These are phyloP conservation scores for Wickerhamiella spandovensis DNA, from an alignment of 805 yeast species.

Conservation along the genomic window DNA sequence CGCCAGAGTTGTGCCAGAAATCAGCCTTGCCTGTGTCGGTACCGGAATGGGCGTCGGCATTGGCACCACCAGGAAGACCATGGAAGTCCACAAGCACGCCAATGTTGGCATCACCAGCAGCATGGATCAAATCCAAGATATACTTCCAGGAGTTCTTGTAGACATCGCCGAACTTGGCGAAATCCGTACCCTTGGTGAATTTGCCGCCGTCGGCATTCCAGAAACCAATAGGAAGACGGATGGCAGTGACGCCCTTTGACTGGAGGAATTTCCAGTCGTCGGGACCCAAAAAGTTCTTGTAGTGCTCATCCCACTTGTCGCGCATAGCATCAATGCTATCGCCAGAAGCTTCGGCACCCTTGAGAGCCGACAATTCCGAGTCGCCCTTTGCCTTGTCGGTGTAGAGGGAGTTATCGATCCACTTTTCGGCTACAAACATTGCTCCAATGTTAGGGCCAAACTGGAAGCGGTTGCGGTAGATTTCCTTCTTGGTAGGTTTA, in stretches of 20 bases:
- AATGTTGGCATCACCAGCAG: constrained; percentile 49
- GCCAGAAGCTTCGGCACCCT: constrained; percentile 30
- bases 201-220: constrained; percentile 67
- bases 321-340: constrained; percentile 44
- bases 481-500: constrained; percentile 24
- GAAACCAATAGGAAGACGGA: constrained; percentile 83
- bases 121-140: constrained; percentile 40
- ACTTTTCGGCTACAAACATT: constrained; percentile 65
- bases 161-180: constrained; percentile 38
- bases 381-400: constrained; percentile 37
- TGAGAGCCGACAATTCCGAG: constrained; percentile 65
- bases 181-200: constrained; percentile 48
- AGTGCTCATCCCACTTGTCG: constrained; percentile 43
- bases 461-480: constrained; percentile 31
- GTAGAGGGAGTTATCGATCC: constrained; percentile 56
- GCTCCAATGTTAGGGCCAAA: constrained; percentile 83
- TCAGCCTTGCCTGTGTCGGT: constrained; percentile 42
- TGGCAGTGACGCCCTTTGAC: constrained; percentile 55
- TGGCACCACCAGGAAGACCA: constrained; percentile 89
- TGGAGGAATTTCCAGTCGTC: constrained; percentile 72
- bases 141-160: constrained; percentile 65
- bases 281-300: constrained; percentile 46
- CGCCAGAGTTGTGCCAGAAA: constrained; percentile 40
- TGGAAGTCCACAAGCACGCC: constrained; percentile 76
- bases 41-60: constrained; percentile 76